Conservation (phyloP, 495 filamentous ascomycete species). For the Podospora fimiseda region DNA sequence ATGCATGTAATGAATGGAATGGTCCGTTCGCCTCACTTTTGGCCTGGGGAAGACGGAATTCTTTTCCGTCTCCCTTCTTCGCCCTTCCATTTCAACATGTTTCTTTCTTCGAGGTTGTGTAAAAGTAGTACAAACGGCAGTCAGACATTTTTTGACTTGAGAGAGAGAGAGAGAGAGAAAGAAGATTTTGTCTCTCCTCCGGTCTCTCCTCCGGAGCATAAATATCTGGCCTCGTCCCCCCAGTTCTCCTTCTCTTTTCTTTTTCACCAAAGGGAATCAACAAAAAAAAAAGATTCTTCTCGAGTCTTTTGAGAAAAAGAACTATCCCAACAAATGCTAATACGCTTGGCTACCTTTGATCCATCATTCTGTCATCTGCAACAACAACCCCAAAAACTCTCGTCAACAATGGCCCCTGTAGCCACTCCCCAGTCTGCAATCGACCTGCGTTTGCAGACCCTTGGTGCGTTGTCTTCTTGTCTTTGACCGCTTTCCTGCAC, state of each 20-base stretch:
- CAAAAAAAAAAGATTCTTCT: not conserved
- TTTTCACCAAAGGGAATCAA: too few relatives aligned
- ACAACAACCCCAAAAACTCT: not conserved
- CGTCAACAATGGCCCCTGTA: not conserved
- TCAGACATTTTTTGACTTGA: not conserved
- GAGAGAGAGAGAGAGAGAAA: too few relatives aligned
- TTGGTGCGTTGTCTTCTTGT: not conserved
- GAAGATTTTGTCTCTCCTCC: too few relatives aligned
- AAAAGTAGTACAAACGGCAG: not conserved
- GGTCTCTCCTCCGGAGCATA: too few relatives aligned
- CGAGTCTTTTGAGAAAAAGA: not conserved
- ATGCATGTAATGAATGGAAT: too few relatives aligned
- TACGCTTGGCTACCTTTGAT: not conserved
- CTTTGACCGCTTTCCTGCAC: not conserved
- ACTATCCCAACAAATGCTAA: not conserved
- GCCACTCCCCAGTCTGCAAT: not conserved
- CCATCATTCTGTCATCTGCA: not conserved
- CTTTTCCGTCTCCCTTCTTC: too few relatives aligned
- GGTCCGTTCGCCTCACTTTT: not conserved
- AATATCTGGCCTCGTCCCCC: not conserved
- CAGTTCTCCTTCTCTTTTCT: not conserved
- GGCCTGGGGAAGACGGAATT: too few relatives aligned
- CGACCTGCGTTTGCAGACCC: not conserved
- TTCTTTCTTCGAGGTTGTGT: not conserved
- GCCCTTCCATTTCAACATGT: too few relatives aligned